These are phyloP conservation scores for Blastocrithidia nonstop DNA, from an alignment of 208 protist genomes.

Conservation along the genomic window DNA sequence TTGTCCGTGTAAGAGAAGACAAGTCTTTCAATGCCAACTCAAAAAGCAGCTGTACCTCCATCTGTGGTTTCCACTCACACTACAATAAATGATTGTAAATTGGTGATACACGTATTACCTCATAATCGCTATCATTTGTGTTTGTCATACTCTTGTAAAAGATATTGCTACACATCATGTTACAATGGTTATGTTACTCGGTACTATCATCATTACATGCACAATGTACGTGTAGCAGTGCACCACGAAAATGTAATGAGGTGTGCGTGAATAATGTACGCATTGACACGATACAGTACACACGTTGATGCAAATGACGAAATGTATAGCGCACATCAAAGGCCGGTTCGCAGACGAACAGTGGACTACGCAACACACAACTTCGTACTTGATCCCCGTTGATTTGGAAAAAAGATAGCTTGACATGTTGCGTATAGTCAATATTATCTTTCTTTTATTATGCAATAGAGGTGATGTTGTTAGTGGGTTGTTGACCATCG, in stretches of 20 bases:
- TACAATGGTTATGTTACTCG: no score
- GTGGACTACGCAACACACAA: no score
- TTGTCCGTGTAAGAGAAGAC: constrained; percentile 5
- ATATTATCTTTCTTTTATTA: no score
- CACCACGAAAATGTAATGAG: constrained; percentile 69
- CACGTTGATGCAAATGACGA: constrained; percentile 46
- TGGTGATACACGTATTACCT: constrained; percentile 39
- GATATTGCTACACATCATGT: no score
- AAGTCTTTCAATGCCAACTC: constrained; percentile 31
- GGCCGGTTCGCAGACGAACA: constrained; percentile 13
- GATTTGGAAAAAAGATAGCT: no score
- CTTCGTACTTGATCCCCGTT: no score
- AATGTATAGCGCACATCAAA: constrained; percentile 31
- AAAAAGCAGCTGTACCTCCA: constrained; percentile 34
- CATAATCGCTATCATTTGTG: constrained; percentile 23
- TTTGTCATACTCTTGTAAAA: constrained; percentile 17
- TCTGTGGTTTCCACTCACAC: constrained; percentile 52
- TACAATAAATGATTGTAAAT: constrained; percentile 30
- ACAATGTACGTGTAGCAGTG: constrained; percentile 37
- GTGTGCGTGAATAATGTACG: constrained; percentile 35
- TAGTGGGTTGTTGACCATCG: no score
- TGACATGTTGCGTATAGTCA: no score
- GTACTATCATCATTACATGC: no score
- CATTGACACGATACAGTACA: constrained; percentile 61
- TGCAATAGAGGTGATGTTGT: no score